A percentile compares a stretch with the other conserved stretches of the same genome.
Evolutionary conservation across 2,329 filamentous ascomycete genomes (phyloP).

Genomic region (Cladosporium sp.): DNA sequence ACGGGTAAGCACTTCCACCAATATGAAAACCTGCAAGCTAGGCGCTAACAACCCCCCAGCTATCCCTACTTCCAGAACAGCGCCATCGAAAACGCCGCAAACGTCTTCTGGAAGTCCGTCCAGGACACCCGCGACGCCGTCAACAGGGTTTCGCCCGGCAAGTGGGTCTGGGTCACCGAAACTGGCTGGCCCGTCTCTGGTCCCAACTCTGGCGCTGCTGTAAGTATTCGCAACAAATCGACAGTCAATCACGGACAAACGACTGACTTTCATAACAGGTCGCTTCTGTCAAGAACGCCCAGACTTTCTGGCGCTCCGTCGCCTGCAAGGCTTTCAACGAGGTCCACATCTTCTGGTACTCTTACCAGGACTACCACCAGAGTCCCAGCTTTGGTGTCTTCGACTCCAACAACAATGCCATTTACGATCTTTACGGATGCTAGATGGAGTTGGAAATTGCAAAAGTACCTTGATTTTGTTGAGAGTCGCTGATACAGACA

Average conservation of each 20-base stretch:
- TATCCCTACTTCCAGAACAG: slow-evolving; percentile 66
- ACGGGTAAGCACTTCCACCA: slow-evolving; percentile 44
- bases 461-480: background rate
- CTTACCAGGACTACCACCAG: slow-evolving; percentile 55
- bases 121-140: slow-evolving; percentile 43
- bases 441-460: background rate
- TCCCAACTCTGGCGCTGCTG: slow-evolving; percentile 54
- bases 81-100: slow-evolving; percentile 57
- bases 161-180: slow-evolving; percentile 38
- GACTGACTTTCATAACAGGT: slow-evolving; percentile 29
- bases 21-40: background rate
- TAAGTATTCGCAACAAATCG: background rate
- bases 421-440: slow-evolving; percentile 31
- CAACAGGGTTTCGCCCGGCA: slow-evolving; percentile 41
- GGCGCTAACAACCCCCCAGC: slow-evolving; percentile 17
- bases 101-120: slow-evolving; percentile 53
- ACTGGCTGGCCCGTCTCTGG: slow-evolving; percentile 62
- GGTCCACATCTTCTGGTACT: slow-evolving; percentile 60
- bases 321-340: slow-evolving; percentile 60
- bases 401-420: slow-evolving; percentile 34
- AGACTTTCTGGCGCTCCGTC: slow-evolving; percentile 61
- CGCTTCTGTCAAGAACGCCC: slow-evolving; percentile 58
- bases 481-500: background rate
- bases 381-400: slow-evolving; percentile 44
- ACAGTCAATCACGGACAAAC: no score